These are phyloP conservation scores for Tricholoma hemisulphureum DNA, from an alignment of 768 basidiomycete genomes.

Conservation along the genomic window DNA sequence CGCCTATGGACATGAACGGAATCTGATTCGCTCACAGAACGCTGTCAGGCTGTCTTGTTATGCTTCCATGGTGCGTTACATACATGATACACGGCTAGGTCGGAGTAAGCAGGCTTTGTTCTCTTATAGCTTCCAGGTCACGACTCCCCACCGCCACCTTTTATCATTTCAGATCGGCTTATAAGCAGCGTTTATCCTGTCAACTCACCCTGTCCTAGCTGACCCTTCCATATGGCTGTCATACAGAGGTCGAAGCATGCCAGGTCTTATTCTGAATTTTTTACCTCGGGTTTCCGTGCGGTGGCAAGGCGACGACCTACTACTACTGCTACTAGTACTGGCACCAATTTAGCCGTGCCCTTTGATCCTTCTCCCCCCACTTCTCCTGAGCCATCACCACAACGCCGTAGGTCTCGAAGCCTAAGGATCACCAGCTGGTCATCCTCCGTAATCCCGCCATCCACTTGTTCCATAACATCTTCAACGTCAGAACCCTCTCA, in stretches of 20 bases:
- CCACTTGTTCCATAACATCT: neutral
- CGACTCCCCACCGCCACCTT: constrained; percentile 17
- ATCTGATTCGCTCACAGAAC: neutral
- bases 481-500: constrained; percentile 15
- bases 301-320: constrained; percentile 27
- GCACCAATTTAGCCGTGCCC: neutral
- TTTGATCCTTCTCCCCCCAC: neutral
- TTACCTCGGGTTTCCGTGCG: constrained; percentile 44
- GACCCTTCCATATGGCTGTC: neutral
- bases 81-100: neutral
- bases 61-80: neutral
- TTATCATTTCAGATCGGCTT: neutral
- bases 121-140: constrained; percentile 11
- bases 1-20: no score
- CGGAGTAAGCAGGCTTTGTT: neutral
- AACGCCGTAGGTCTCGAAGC: constrained; percentile 20
- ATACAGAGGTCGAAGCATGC: constrained; percentile 20
- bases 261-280: constrained; percentile 46
- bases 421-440: constrained; percentile 28
- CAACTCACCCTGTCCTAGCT: neutral
- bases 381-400: constrained; percentile 1
- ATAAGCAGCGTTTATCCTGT: neutral
- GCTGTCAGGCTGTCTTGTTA: neutral
- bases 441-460: constrained; percentile 7
- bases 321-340: neutral